Percentiles rank a stretch among this genome's conserved stretches.
Evolutionary conservation across 2,329 filamentous ascomycete species (phyloP).

Genomic region (Fusarium kyushuense): DNA sequence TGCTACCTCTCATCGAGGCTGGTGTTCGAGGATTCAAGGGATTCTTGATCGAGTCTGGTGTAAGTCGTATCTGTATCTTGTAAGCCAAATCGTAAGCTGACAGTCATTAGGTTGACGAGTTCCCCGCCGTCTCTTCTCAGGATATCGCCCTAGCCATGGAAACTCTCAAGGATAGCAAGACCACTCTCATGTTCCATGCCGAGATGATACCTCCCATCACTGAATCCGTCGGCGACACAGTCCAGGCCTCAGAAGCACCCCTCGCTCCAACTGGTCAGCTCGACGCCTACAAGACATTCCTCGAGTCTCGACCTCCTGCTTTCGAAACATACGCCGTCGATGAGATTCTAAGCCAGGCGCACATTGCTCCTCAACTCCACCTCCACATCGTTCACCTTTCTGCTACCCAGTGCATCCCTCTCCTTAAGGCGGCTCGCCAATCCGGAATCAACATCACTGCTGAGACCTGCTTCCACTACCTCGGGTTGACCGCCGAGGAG

Average conservation of each 20-base stretch:
- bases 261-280: slow-evolving; percentile 77
- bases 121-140: slow-evolving; percentile 84
- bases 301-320: slow-evolving; percentile 86
- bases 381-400: slow-evolving; percentile 95
- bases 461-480: slow-evolving; percentile 96
- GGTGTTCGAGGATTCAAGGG: slow-evolving; percentile 97
- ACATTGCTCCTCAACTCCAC: slow-evolving; percentile 82
- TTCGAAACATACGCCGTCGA: slow-evolving; percentile 94
- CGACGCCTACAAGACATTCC: slow-evolving; percentile 87
- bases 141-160: slow-evolving; percentile 86
- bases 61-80: slow-evolving; percentile 61
- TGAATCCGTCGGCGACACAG: slow-evolving; percentile 81
- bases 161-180: slow-evolving; percentile 82
- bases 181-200: slow-evolving; percentile 98
- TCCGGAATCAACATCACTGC: slow-evolving; percentile 87
- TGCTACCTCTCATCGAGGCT: slow-evolving; percentile 82
- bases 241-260: slow-evolving; percentile 76
- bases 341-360: slow-evolving; percentile 84
- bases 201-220: slow-evolving; percentile 95
- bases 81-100: slow-evolving; percentile 23
- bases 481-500: slow-evolving; percentile 84
- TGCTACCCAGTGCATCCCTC: slow-evolving; percentile 86
- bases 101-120: slow-evolving; percentile 82
- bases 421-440: slow-evolving; percentile 78
- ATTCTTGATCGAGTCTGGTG: slow-evolving; percentile 95